Base-by-base conservation (phyloP, 495 filamentous ascomycete species). In the Aspergillus nidulans region DNA sequence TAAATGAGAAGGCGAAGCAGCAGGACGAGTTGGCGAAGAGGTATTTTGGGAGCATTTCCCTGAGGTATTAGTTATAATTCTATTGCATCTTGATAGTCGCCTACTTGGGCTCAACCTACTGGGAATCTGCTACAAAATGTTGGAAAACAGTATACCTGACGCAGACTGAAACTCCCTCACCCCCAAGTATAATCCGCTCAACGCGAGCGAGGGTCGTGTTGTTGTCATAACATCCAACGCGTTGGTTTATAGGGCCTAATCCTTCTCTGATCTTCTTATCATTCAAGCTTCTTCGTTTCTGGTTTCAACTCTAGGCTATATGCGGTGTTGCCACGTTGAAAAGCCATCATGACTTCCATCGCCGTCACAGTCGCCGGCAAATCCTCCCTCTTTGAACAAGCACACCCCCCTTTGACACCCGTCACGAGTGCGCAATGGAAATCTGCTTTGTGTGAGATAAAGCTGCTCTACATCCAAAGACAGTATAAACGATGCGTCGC, bases 401-500 rank as follows among this genome's bases (percentile, higher is more conserved):
- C 55, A 8, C 46, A 52, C 21, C 51, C 43, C n/a, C 9, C 49
- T 39, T 26, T 53, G 62, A 39, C 9, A 4, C 28, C 36, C 13
- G 20, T 38, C 49, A 66, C 66, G 12, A 38, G 47, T 1, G 18
- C 54, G 6, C 64, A 77, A 42, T 79, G 76, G 76, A 66, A 62
- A 34, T 7, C 4, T 6, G 59, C 58, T 6, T 59, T 78, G 0
- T 47, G 56, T 3, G 58, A 63, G 5, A 61, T 76, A 39, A 79
- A 77, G 50, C 28, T 60, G 19, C 55, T 75, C 9, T 76, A 72
- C 55, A 39, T 69, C 15, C 67, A 68, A 20, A 65, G 62, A 3
- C 73, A 77, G 44, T 78, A 75, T 63, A 77, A 78, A 44, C 67
- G 73, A 56, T 80, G 77, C 63, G 59, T 65, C 13, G 57, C 66